Conservation (phyloP, 2,329 filamentous ascomycete species). For the Stachybotrys echinatus region DNA sequence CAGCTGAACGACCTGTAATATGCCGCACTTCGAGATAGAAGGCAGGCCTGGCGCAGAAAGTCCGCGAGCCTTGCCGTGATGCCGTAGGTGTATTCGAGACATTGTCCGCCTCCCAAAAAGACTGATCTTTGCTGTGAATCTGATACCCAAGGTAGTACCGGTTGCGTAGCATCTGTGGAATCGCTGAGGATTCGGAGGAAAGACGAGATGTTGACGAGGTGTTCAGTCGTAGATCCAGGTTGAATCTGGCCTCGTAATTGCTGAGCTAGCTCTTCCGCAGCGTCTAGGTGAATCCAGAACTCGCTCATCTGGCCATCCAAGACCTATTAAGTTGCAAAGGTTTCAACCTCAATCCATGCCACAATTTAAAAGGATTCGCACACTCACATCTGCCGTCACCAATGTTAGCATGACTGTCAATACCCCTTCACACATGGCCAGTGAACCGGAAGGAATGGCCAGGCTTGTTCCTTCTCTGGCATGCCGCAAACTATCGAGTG, state of each 20-base stretch:
- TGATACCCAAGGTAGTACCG: background rate
- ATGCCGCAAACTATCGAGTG: background rate
- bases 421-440: constrained; percentile 2
- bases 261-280: background rate
- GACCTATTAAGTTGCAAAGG: background rate
- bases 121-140: background rate
- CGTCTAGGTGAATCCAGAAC: constrained; percentile 8
- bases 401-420: constrained; percentile 7
- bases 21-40: constrained; percentile 1
- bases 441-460: too few species aligned
- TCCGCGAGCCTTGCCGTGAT: constrained; percentile 3
- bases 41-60: constrained; percentile 3
- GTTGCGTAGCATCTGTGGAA: background rate
- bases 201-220: constrained; percentile 5
- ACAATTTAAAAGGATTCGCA: background rate
- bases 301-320: constrained; percentile 8
- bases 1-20: constrained; percentile 1
- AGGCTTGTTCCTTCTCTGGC: background rate
- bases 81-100: constrained; percentile 5
- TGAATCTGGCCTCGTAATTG: background rate
- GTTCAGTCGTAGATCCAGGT: constrained; percentile 4
- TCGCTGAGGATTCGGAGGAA: constrained; percentile 4
- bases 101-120: constrained; percentile 3
- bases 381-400: constrained; percentile 5
- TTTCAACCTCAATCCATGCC: background rate